Evolutionary conservation across 306 rosid genomes (phyloP), one percentile per base, ranked within the genome.

Genomic region (Lagenaria siceraria): DNA sequence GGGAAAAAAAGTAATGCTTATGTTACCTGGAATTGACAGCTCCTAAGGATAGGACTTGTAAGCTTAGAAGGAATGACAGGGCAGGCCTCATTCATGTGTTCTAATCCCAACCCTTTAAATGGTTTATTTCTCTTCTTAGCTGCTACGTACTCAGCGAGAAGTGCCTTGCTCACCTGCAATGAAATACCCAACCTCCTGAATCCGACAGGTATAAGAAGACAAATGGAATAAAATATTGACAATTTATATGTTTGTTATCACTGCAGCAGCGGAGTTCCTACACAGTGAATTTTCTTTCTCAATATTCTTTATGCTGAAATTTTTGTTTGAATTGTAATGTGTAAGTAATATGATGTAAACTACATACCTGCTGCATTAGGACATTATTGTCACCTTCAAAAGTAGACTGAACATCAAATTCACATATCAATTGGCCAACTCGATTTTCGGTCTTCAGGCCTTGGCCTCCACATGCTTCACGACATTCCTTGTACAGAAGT

Each of bases 351-450:
- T 46, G 63, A 75, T 18, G 62, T n/a, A 36, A 52, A 54, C 49
- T 29, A 52, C 38, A 2, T 88, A 95, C 98, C 97, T 90, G 98
- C 84, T 95, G 98, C 97, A 95, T 92, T 81, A 95, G 82, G 76
- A 95, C 96, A 88, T 95, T 92, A 87, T 95, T 95, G 84, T 95
- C 98, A 68, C 98, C 98, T 90, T 95, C 98, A 85, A 92, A 95
- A 76, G 98, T 95, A n/a, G 89, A 87, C 77, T 95, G 97, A 83
- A 92, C 98, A 72, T 95, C 98, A 81, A 56, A 88, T 82, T 95
- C 98, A 82, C 86, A 82, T 84, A 83, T 92, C 61, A 92, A 75
- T 42, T 80, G 88, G 83, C 98, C 97, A 31, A 95, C 73, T 76
- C 88, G 96, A 79, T 92, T 95, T 82, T 95, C 98, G 70, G 96